A percentile compares a stretch with the other conserved stretches of the same genome.
phyloP scores from a whole-genome alignment of 176 grass and related monocot genomes.

The Neostapfia colusana region DNA sequence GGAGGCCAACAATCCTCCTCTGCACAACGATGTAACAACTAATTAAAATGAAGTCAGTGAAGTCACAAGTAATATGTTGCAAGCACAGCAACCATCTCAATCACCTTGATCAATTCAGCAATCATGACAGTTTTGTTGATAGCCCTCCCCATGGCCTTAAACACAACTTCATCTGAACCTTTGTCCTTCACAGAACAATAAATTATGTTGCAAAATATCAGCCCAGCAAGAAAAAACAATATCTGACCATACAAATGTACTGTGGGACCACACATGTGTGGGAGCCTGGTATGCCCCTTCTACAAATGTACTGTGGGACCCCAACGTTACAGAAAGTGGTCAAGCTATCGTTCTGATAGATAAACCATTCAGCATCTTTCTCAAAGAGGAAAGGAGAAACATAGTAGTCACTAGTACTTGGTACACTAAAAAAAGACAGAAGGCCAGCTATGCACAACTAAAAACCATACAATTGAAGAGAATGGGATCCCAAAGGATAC shows the following conservation, averaged over 20 bases:
- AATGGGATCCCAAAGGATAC: background rate
- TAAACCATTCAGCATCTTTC: background rate
- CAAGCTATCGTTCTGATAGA: background rate
- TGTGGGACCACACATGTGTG: too few relatives aligned
- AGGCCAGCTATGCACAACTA: too few relatives aligned
- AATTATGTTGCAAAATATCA: conserved; percentile 28
- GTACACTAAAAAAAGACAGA: too few relatives aligned
- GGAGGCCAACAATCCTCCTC: conserved; percentile 97
- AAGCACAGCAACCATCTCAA: background rate
- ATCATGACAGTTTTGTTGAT: conserved; percentile 99
- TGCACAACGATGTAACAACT: conserved; percentile 21
- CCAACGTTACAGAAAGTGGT: background rate
- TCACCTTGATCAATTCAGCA: conserved; percentile 95
- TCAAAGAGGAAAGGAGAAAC: background rate
- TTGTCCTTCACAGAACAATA: conserved; percentile 72
- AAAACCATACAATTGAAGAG: background rate
- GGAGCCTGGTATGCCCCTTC: too few relatives aligned
- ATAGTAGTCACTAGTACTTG: background rate
- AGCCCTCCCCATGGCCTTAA: conserved; percentile 98
- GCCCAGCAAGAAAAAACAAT: background rate
- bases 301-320: background rate
- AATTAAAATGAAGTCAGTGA: conserved; percentile 8
- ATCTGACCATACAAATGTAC: background rate
- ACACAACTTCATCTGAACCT: conserved; percentile 88
- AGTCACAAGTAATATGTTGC: conserved; percentile 7